phyloP scores from a whole-genome alignment of 805 yeast genomes.

The Zygoascus flipseniorum region DNA sequence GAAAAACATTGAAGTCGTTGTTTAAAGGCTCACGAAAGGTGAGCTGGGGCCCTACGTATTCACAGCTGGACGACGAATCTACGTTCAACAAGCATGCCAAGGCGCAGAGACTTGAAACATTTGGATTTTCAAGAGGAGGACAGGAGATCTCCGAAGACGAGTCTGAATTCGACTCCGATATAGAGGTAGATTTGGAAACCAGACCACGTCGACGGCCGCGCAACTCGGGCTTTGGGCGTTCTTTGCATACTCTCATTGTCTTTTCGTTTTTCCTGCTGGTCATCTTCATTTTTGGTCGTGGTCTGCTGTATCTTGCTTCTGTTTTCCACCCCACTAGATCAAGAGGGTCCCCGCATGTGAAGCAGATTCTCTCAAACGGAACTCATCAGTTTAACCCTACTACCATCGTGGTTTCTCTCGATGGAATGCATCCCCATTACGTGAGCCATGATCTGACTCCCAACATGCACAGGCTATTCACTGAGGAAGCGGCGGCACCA shows the following conservation, averaged over 20 bases:
- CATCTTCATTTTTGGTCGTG: constrained; percentile 1
- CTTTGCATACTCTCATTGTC: constrained; percentile 4
- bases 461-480: constrained; percentile 47
- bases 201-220: constrained; percentile 12
- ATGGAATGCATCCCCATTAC: constrained; percentile 89
- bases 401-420: constrained; percentile 71
- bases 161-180: constrained; percentile 9
- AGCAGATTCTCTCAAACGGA: constrained; percentile 37
- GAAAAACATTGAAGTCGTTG: not conserved
- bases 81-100: not conserved
- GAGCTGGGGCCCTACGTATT: not conserved
- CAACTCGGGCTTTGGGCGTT: constrained; percentile 4
- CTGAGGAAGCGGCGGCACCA: constrained; percentile 56
- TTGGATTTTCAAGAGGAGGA: constrained; percentile 1
- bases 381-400: constrained; percentile 68
- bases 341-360: constrained; percentile 1
- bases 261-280: constrained; percentile 7
- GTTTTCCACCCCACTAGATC: not conserved
- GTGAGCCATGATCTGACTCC: constrained; percentile 64
- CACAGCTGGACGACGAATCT: not conserved
- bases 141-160: not conserved
- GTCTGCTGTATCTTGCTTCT: constrained; percentile 10
- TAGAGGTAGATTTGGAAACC: constrained; percentile 18
- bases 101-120: constrained; percentile 7
- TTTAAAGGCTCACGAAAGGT: not conserved